Evolutionary conservation across 2,329 filamentous ascomycete genomes (phyloP).

Genomic region (Cyphellophora attinorum): DNA sequence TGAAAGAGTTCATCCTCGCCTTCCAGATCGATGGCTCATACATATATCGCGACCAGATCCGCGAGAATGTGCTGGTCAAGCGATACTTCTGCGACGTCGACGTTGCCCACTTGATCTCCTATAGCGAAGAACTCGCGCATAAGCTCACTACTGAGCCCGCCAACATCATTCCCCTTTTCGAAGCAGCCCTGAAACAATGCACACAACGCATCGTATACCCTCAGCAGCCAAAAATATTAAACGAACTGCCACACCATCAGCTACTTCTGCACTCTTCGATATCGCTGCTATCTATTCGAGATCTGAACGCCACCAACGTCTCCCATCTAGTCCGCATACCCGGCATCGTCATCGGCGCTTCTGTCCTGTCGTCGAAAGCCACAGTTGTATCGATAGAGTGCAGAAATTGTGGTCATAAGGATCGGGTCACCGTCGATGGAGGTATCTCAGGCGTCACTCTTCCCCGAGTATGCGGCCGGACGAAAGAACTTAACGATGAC

Average conservation of each 20-base stretch:
- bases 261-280: conserved; percentile 88
- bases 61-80: conserved; percentile 87
- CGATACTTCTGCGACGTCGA: conserved; percentile 96
- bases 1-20: conserved; percentile 85
- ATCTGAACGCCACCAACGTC: conserved; percentile 85
- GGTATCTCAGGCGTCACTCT: conserved; percentile 83
- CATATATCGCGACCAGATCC: conserved; percentile 93
- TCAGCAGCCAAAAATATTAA: conserved; percentile 51
- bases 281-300: conserved; percentile 83
- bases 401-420: conserved; percentile 67
- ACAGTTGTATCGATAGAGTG: conserved; percentile 80
- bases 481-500: conserved; percentile 50
- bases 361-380: conserved; percentile 92
- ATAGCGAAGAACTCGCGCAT: conserved; percentile 90
- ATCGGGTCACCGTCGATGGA: conserved; percentile 63
- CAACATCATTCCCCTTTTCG: conserved; percentile 89
- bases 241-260: conserved; percentile 83
- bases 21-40: conserved; percentile 92
- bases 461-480: conserved; percentile 65
- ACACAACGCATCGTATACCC: conserved; percentile 91
- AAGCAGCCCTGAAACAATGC: conserved; percentile 78
- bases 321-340: conserved; percentile 92
- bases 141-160: conserved; percentile 79
- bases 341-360: conserved; percentile 94
- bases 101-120: conserved; percentile 89